Conservation (phyloP, 1,139 yeast species). For the Candida freyschussii region DNA sequence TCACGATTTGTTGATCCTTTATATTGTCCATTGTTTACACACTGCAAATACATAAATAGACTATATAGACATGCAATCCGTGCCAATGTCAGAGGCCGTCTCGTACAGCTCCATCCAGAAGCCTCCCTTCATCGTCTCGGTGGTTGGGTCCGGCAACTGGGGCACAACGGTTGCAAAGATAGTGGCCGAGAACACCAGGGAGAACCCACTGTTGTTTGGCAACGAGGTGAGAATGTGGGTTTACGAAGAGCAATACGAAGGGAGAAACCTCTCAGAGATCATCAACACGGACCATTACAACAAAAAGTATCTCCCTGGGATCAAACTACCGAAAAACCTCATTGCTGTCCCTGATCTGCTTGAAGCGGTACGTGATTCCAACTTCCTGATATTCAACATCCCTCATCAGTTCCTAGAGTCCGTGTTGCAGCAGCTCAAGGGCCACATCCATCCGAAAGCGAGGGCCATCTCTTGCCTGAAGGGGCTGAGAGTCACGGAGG, state of each 20-base stretch:
- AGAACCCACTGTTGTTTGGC: slow-evolving; percentile 63
- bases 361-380: slow-evolving; percentile 70
- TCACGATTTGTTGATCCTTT: no score
- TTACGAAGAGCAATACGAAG: slow-evolving; percentile 71
- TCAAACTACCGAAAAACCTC: slow-evolving; percentile 73
- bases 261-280: slow-evolving; percentile 73
- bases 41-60: no score
- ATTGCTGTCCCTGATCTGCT: slow-evolving; percentile 80
- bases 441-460: slow-evolving; percentile 59
- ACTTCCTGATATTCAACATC: slow-evolving; percentile 80
- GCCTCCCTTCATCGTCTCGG: slow-evolving; percentile 41
- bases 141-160: slow-evolving; percentile 83
- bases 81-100: slow-evolving; percentile 6
- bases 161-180: slow-evolving; percentile 96
- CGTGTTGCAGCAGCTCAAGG: slow-evolving; percentile 69
- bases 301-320: slow-evolving; percentile 80
- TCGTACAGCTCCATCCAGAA: slow-evolving; percentile 16
- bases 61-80: no score
- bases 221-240: slow-evolving; percentile 90
- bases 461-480: slow-evolving; percentile 91
- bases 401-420: slow-evolving; percentile 89
- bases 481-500: slow-evolving; percentile 79
- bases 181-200: slow-evolving; percentile 77
- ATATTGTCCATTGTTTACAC: no score
- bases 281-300: slow-evolving; percentile 85